Evolutionary conservation across 192 early-diverging fungal genomes (phyloP).

Genomic region (Gamsiella multidivaricata): DNA sequence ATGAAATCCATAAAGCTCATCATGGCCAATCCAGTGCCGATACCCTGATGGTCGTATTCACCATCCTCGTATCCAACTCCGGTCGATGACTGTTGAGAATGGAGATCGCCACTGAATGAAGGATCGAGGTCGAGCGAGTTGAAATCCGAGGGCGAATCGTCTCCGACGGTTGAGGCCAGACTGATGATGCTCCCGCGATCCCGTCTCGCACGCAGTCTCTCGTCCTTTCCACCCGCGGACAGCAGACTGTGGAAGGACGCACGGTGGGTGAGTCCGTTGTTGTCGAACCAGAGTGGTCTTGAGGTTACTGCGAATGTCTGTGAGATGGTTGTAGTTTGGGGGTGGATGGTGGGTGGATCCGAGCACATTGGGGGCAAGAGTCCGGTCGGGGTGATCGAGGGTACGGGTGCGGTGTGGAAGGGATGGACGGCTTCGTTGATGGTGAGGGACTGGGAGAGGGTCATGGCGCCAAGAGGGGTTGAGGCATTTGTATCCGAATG

Average conservation of each 20-base stretch:
- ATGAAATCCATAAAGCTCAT: slow-evolving; percentile 47
- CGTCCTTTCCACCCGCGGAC: slow-evolving; percentile 28
- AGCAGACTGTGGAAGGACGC: slow-evolving; percentile 40
- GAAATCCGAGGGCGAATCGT: slow-evolving; percentile 51
- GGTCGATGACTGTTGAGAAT: slow-evolving; percentile 19
- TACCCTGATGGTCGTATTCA: slow-evolving; percentile 48
- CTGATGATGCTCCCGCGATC: slow-evolving; percentile 54
- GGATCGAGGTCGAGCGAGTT: slow-evolving; percentile 32
- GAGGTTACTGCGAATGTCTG: slow-evolving; percentile 10
- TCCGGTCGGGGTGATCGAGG: background rate
- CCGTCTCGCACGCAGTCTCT: slow-evolving; percentile 36
- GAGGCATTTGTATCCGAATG: background rate
- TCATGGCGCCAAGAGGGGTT: background rate
- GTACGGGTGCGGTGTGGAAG: slow-evolving; percentile 18
- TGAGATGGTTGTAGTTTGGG: slow-evolving; percentile 17
- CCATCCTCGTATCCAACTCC: slow-evolving; percentile 32
- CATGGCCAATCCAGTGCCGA: slow-evolving; percentile 43
- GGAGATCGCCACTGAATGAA: slow-evolving; percentile 18
- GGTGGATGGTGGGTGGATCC: background rate
- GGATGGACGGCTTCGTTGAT: slow-evolving; percentile 37
- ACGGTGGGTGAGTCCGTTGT: slow-evolving; percentile 34
- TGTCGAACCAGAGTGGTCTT: slow-evolving; percentile 45
- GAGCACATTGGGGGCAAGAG: too few species aligned
- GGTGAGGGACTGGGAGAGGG: slow-evolving; percentile 9
- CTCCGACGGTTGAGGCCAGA: slow-evolving; percentile 42